Percentiles rank a stretch among this genome's conserved stretches.
Conservation (phyloP, 2,329 filamentous ascomycete genomes). For the Trichothecium roseum region DNA sequence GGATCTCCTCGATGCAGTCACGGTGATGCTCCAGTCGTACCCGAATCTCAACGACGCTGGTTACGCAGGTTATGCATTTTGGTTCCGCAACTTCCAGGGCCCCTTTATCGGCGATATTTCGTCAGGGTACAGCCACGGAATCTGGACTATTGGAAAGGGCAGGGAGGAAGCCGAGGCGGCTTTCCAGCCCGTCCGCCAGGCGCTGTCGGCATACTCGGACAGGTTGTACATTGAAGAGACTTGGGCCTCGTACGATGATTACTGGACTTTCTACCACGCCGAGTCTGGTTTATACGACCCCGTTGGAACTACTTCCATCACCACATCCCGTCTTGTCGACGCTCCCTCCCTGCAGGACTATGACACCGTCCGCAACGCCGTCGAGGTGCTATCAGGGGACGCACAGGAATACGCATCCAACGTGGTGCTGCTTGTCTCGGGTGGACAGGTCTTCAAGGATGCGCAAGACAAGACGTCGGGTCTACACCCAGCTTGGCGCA, state of each 20-base stretch:
- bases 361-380: conserved; percentile 10
- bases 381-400: conserved; percentile 15
- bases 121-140: conserved; percentile 15
- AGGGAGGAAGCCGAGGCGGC: conserved; percentile 10
- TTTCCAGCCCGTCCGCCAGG: conserved; percentile 9
- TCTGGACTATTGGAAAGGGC: conserved; percentile 17
- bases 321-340: conserved; percentile 18
- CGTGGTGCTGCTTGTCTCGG: conserved; percentile 16
- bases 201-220: conserved; percentile 9
- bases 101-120: conserved; percentile 12
- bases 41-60: conserved; percentile 19
- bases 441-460: conserved; percentile 18
- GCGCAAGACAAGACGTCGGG: conserved; percentile 13
- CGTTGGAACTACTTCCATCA: conserved; percentile 10
- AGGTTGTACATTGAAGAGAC: conserved; percentile 11
- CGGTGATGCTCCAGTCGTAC: conserved; percentile 18
- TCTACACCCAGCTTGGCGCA: conserved; percentile 17
- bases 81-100: conserved; percentile 14
- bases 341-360: conserved; percentile 10
- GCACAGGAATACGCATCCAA: conserved; percentile 12
- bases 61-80: conserved; percentile 16
- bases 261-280: conserved; percentile 18
- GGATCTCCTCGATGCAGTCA: conserved; percentile 14
- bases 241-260: conserved; percentile 14
- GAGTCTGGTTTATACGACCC: conserved; percentile 13